Evolutionary conservation across 1,284 basidiomycete species (phyloP).

Genomic region (Inonotus obliquus): DNA sequence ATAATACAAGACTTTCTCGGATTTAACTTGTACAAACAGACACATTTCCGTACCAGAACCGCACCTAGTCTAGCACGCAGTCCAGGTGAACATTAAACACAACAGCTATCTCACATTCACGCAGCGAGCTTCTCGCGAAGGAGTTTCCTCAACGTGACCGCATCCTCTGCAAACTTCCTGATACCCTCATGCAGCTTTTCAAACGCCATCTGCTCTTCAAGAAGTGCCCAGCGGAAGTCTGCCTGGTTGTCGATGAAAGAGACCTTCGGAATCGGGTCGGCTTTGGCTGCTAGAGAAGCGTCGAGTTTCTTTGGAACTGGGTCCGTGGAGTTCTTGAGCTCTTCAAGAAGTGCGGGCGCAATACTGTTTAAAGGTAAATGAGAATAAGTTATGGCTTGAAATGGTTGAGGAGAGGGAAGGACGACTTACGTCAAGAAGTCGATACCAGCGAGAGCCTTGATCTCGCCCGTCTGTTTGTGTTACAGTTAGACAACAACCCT

Average conservation of each 20-base stretch:
- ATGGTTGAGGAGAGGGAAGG: neutral
- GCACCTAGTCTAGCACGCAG: too few species aligned
- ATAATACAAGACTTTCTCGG: too few species aligned
- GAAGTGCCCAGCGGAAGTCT: conserved; percentile 91
- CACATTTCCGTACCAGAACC: too few species aligned
- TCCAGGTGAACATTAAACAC: too few species aligned
- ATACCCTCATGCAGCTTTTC: conserved; percentile 98
- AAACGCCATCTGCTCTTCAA: conserved; percentile 92
- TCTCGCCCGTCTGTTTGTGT: conserved; percentile 81
- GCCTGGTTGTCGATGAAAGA: conserved; percentile 90
- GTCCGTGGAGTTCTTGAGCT: conserved; percentile 81
- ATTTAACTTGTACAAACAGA: too few species aligned
- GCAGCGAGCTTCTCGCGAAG: conserved; percentile 76
- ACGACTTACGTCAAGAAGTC: conserved; percentile 80
- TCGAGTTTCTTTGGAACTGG: conserved; percentile 85
- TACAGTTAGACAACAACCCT: conserved; percentile 15
- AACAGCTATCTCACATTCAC: conserved; percentile 30
- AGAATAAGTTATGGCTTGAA: neutral
- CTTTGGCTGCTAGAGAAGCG: conserved; percentile 53
- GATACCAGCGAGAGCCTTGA: conserved; percentile 91
- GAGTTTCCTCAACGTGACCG: conserved; percentile 81
- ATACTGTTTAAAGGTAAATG: conserved; percentile 38
- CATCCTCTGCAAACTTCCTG: conserved; percentile 95
- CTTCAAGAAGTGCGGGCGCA: conserved; percentile 84
- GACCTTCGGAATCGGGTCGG: conserved; percentile 73